Conservation (phyloP, 768 basidiomycete species). For the Mrakia frigida region DNA sequence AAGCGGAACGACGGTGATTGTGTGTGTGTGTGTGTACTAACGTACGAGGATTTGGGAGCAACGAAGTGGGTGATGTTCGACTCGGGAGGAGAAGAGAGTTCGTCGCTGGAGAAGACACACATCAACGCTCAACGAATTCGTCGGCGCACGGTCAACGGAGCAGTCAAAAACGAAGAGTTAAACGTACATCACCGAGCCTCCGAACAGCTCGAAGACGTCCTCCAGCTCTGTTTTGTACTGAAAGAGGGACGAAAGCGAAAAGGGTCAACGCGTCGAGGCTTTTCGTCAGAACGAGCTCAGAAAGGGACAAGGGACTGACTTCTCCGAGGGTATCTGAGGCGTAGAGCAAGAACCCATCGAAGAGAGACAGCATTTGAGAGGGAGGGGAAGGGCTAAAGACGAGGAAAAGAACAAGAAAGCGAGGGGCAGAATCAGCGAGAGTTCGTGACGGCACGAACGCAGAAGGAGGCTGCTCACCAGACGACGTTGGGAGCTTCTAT, state of each 20-base stretch:
- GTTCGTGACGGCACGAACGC: no score
- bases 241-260: neutral
- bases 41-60: neutral
- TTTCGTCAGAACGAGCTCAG: neutral
- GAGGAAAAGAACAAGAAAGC: no score
- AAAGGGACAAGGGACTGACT: neutral
- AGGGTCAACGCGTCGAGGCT: neutral
- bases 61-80: neutral
- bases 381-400: no score
- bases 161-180: neutral
- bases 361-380: no score
- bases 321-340: no score
- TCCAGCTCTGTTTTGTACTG: neutral
- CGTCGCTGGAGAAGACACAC: neutral
- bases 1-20: no score
- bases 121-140: no score
- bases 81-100: neutral
- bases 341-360: no score
- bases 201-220: neutral
- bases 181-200: neutral
- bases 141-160: no score
- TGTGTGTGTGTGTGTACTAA: neutral
- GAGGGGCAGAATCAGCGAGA: no score
- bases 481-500: no score
- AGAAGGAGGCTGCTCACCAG: no score